Percentiles rank a stretch among this genome's conserved stretches.
These are phyloP conservation scores for Suhomyces anneliseae DNA, from an alignment of 1,139 yeast species.

Conservation along the genomic window DNA sequence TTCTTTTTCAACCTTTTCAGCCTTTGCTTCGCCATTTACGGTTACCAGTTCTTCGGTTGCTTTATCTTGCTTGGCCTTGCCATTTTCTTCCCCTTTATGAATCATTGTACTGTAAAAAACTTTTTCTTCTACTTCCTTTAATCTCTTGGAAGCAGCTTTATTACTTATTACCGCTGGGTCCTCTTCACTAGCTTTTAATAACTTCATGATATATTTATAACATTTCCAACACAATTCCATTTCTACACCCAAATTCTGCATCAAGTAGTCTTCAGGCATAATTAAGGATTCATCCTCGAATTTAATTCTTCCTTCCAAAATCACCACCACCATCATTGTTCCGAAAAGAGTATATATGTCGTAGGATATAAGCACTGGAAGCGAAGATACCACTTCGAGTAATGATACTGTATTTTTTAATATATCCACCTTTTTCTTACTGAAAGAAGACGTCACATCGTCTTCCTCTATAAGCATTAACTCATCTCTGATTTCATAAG, in stretches of 20 bases:
- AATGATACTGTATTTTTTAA: constrained; percentile 36
- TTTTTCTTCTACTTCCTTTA: constrained; percentile 19
- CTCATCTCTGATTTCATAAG: constrained; percentile 36
- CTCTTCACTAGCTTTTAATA: constrained; percentile 28
- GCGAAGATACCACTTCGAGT: constrained; percentile 42
- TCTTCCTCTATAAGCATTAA: constrained; percentile 14
- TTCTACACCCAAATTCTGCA: constrained; percentile 19
- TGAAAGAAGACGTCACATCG: constrained; percentile 15
- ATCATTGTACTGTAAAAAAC: constrained; percentile 13
- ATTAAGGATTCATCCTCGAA: constrained; percentile 17
- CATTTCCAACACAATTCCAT: constrained; percentile 29
- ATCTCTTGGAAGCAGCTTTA: constrained; percentile 28
- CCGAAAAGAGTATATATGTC: constrained; percentile 38
- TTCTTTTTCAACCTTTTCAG: too few species aligned
- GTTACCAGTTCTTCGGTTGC: not conserved
- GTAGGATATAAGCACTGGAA: constrained; percentile 40
- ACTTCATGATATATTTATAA: constrained; percentile 32
- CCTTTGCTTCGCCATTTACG: not conserved
- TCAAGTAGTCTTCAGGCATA: constrained; percentile 27
- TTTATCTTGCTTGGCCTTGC: constrained; percentile 2
- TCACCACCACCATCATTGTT: constrained; percentile 30
- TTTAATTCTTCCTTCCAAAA: constrained; percentile 30
- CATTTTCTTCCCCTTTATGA: not conserved
- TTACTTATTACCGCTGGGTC: constrained; percentile 36
- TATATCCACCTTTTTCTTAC: constrained; percentile 29